Evolutionary conservation across 257 asterid species (phyloP).

Genomic region (Echites panduratus): DNA sequence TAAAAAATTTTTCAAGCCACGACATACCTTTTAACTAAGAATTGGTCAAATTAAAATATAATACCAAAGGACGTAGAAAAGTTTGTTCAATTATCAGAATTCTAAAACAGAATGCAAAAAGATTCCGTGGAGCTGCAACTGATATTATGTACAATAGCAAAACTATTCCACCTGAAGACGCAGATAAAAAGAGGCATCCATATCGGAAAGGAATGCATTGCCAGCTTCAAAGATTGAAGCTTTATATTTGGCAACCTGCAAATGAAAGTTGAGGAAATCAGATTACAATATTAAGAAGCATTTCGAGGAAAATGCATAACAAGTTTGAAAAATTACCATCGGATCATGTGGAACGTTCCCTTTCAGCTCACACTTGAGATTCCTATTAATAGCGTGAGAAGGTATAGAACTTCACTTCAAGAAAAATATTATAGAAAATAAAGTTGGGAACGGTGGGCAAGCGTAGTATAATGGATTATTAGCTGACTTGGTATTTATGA

Average conservation of each 20-base stretch:
- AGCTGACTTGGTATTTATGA: not conserved
- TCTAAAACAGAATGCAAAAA: not conserved
- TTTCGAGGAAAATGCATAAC: not conserved
- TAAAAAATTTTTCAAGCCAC: not conserved
- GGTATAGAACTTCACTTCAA: not conserved
- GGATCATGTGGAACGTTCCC: conserved; percentile 3
- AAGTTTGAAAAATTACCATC: conserved; percentile 8
- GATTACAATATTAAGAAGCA: not conserved
- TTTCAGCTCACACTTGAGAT: conserved; percentile 11
- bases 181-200: conserved; percentile 22
- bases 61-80: not conserved
- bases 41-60: conserved; percentile 3
- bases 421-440: not conserved
- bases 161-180: conserved; percentile 25
- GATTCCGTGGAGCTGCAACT: conserved; percentile 7
- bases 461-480: not conserved
- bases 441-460: not conserved
- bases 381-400: conserved; percentile 6
- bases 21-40: conserved; percentile 2
- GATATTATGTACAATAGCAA: conserved; percentile 24
- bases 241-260: conserved; percentile 23
- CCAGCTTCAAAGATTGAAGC: conserved; percentile 11
- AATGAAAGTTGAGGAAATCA: conserved; percentile 3
- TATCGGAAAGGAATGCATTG: conserved; percentile 20
- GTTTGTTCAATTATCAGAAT: not conserved